phyloP scores from a whole-genome alignment of 2,329 filamentous ascomycete species.

The Fusarium sp. region DNA sequence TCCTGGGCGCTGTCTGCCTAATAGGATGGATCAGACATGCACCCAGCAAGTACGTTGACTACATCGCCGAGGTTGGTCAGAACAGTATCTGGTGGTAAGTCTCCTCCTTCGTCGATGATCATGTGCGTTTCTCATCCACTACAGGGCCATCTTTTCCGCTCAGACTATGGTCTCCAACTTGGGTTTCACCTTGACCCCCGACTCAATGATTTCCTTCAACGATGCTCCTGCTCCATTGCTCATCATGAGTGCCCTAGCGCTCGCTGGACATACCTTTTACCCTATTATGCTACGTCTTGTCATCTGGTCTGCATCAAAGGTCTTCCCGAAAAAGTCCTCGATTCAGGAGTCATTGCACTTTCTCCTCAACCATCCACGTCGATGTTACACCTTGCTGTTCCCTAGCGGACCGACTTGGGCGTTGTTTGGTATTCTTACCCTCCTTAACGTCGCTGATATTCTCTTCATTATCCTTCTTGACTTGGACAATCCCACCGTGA shows the following conservation, averaged over 20 bases:
- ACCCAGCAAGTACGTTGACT: conserved; percentile 54
- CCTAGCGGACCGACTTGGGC: conserved; percentile 69
- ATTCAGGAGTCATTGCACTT: conserved; percentile 63
- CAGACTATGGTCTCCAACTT: conserved; percentile 65
- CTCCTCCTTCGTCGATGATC: no score
- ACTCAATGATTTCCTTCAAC: conserved; percentile 63
- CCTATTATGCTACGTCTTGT: conserved; percentile 67
- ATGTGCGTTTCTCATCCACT: conserved; percentile 3
- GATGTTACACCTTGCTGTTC: conserved; percentile 72
- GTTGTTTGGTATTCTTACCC: conserved; percentile 61
- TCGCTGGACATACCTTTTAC: conserved; percentile 66
- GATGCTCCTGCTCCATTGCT: conserved; percentile 57
- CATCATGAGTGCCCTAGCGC: conserved; percentile 60
- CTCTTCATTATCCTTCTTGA: conserved; percentile 64
- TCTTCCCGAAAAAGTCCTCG: conserved; percentile 52
- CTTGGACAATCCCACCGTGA: conserved; percentile 63
- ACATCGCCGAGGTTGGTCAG: conserved; percentile 54
- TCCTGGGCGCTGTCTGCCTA: conserved; percentile 61
- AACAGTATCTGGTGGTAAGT: conserved; percentile 62
- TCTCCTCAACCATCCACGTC: conserved; percentile 69
- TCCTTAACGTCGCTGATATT: conserved; percentile 65
- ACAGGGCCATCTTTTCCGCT: conserved; percentile 60
- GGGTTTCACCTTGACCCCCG: conserved; percentile 65
- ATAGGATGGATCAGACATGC: conserved; percentile 60
- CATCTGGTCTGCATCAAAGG: conserved; percentile 66